Conservation (phyloP, 495 filamentous ascomycete genomes). For the Hypoxylon intermedium region DNA sequence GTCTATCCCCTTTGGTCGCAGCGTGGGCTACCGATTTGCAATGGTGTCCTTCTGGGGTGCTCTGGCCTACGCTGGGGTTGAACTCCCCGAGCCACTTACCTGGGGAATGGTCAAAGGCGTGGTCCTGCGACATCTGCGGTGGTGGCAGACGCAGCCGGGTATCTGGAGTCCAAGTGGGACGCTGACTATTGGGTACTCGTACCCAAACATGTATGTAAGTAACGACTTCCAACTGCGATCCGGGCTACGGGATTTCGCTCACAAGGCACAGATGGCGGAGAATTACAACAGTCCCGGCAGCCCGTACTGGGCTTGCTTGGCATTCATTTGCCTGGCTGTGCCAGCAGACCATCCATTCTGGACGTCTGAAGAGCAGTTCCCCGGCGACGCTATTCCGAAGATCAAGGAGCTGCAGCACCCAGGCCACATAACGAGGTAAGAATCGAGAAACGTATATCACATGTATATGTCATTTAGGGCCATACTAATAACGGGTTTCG, state of each 20-base stretch:
- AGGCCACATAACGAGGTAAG: slow-evolving; percentile 68
- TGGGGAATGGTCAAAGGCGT: slow-evolving; percentile 82
- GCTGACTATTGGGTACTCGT: slow-evolving; percentile 77
- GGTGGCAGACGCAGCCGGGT: slow-evolving; percentile 76
- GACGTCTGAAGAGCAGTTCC: slow-evolving; percentile 69
- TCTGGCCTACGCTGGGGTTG: slow-evolving; percentile 74
- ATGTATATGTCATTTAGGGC: neutral
- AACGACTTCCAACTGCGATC: neutral
- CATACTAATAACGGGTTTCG: neutral
- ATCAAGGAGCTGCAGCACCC: slow-evolving; percentile 68
- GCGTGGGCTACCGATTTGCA: slow-evolving; percentile 79
- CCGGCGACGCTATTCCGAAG: slow-evolving; percentile 58
- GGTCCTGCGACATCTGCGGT: slow-evolving; percentile 73
- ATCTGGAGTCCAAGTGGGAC: slow-evolving; percentile 78
- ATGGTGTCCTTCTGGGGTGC: slow-evolving; percentile 86
- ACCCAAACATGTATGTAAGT: slow-evolving; percentile 78
- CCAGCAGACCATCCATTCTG: slow-evolving; percentile 76
- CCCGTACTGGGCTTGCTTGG: slow-evolving; percentile 77
- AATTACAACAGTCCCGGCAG: slow-evolving; percentile 80
- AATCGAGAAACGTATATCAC: too few relatives aligned
- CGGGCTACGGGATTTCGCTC: neutral
- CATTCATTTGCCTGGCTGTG: slow-evolving; percentile 74
- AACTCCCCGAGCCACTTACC: slow-evolving; percentile 71
- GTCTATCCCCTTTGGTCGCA: slow-evolving; percentile 76
- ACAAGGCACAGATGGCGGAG: slow-evolving; percentile 61